Evolutionary conservation across 2,329 filamentous ascomycete genomes (phyloP).

Genomic region (Alternaria sp.): DNA sequence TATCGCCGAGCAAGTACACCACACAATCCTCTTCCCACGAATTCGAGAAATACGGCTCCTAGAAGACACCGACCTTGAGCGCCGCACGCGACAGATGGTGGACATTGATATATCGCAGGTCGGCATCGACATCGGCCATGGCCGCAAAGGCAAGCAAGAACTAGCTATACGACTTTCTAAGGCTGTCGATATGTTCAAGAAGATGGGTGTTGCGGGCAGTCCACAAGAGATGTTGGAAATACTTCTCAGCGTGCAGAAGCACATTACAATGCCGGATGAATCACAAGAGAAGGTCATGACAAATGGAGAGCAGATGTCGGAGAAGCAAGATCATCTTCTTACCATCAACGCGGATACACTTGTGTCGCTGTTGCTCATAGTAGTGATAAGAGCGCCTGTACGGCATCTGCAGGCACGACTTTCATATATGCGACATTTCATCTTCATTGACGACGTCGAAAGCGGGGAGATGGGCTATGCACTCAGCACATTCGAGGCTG

Average conservation of each 20-base stretch:
- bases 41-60: constrained; percentile 78
- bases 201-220: constrained; percentile 78
- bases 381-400: constrained; percentile 90
- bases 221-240: constrained; percentile 90
- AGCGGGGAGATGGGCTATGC: constrained; percentile 96
- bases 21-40: constrained; percentile 81
- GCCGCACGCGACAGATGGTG: constrained; percentile 91
- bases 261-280: constrained; percentile 71
- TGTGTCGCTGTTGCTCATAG: constrained; percentile 88
- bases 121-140: constrained; percentile 84
- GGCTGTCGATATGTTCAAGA: constrained; percentile 89
- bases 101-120: constrained; percentile 94
- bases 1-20: constrained; percentile 90
- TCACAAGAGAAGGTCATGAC: constrained; percentile 24
- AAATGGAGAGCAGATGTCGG: constrained; percentile 50
- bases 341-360: constrained; percentile 89
- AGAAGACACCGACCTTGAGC: constrained; percentile 88
- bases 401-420: constrained; percentile 87
- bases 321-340: constrained; percentile 64
- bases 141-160: constrained; percentile 80
- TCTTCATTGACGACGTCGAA: constrained; percentile 97
- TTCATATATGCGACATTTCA: constrained; percentile 96
- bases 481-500: constrained; percentile 93
- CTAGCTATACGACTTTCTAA: constrained; percentile 78
- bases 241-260: constrained; percentile 81